Conservation (phyloP, 139 green algal genomes). For the Chlamydomonas incerta region DNA sequence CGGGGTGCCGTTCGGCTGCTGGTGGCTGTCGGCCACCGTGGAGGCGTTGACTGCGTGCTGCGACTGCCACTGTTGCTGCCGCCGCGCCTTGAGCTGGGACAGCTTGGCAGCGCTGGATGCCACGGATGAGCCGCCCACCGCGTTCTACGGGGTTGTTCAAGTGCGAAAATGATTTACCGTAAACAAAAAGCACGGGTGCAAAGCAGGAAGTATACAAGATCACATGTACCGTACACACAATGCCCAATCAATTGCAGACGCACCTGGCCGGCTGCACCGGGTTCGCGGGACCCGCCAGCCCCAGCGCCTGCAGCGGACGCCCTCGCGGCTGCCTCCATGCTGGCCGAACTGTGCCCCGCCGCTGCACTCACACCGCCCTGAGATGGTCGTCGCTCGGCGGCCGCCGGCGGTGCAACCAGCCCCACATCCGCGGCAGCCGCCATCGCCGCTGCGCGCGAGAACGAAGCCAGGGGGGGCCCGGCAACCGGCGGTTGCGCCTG, state of each 20-base stretch:
- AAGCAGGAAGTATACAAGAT: too few species aligned
- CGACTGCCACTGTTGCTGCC: conserved; percentile 42
- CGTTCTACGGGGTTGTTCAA: too few species aligned
- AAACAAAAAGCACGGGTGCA: too few species aligned
- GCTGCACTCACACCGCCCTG: not conserved
- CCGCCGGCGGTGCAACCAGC: not conserved
- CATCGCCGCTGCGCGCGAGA: conserved; percentile 10
- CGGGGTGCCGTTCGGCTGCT: not conserved
- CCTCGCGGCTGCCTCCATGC: not conserved
- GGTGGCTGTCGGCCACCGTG: not conserved
- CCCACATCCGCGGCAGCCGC: conserved; percentile 29
- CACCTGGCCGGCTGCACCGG: too few species aligned
- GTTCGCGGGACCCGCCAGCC: too few species aligned
- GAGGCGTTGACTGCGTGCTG: not conserved
- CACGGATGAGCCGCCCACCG: not conserved
- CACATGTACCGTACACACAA: too few species aligned
- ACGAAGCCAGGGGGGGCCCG: conserved; percentile 12
- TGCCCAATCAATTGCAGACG: too few species aligned
- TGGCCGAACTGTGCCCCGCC: not conserved
- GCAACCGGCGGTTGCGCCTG: not conserved
- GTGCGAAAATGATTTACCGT: too few species aligned
- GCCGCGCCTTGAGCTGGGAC: conserved; percentile 25
- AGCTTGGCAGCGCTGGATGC: conserved; percentile 18
- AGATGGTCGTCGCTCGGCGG: not conserved
- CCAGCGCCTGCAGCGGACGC: too few species aligned